Evolutionary conservation across 2,329 filamentous ascomycete species (phyloP), one percentile per base, ranked within the genome.

Genomic region (Dothideomycetidae sp.): DNA sequence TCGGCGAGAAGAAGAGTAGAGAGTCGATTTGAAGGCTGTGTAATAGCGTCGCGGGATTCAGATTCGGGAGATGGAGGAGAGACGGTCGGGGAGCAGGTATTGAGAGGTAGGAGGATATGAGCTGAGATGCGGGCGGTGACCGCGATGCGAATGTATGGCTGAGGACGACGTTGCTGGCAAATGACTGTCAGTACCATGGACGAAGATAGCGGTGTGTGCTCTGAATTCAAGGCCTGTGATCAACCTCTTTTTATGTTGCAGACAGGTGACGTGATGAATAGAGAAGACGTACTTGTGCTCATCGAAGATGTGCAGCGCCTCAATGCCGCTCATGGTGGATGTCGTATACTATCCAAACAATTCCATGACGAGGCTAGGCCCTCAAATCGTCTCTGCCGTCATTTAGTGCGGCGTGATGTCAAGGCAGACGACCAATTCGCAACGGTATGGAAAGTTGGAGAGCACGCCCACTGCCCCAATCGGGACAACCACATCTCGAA

Each of bases 241-340:
- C n/a, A n/a, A n/a, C 21, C n/a, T 26, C 7, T n/a, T 26, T 26
- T 26, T 26, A 7, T 26, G 21, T 7, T 26, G n/a, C 21, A 26
- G 17, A 29, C 35, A 12, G 18, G 11, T 13, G 17, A n/a, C 11
- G n/a, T 33, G 33, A 3, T 23, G 34, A 21, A 26, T 7, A 7
- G 21, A n/a, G n/a, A 26, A 26, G 21, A 35, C 71, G 53, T 65
- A 93, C 86, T 86, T 84, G 63, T 86, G 76, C 67, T 94, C 86
- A 72, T 96, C 86, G 61, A 81, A 94, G 57, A 98, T 85, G 67
- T 96, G 88, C 53, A 98, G 70, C 56, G 88, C 90, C 68, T 96
- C 88, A 55, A 98, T 81, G 55, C 81, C 75, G 64, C 83, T 62
- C 64, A 68, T 68, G 40, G 36, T 59, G 42, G 29, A 5, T 19